Evolutionary conservation across 164 flowering plant genomes (phyloP).

Genomic region (Magnolia changhungtana): DNA sequence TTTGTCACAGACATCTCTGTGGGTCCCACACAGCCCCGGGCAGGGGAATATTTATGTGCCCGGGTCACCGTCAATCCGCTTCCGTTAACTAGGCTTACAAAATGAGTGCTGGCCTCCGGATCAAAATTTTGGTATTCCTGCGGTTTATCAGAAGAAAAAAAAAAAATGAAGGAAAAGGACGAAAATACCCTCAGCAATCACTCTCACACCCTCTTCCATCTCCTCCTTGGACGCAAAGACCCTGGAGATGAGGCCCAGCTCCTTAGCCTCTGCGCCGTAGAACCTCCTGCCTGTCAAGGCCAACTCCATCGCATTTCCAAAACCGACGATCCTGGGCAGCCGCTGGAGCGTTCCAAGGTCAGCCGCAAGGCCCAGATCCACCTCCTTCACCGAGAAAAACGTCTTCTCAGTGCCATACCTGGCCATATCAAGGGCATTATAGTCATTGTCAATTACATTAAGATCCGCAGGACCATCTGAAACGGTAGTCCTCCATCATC

Average conservation of each 20-base stretch:
- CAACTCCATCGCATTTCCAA: constrained; percentile 72
- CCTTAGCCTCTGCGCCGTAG: constrained; percentile 64
- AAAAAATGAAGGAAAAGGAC: not conserved
- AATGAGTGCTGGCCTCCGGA: not conserved
- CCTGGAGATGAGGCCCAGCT: constrained; percentile 65
- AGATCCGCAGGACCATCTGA: too few species aligned
- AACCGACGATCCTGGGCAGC: constrained; percentile 76
- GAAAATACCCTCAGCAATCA: constrained; percentile 61
- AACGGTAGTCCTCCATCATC: too few species aligned
- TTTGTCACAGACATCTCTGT: too few species aligned
- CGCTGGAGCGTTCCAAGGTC: constrained; percentile 93
- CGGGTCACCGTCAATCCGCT: not conserved
- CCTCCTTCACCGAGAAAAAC: constrained; percentile 81
- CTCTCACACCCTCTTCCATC: constrained; percentile 47
- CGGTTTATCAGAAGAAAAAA: not conserved
- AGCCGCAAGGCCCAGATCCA: constrained; percentile 73
- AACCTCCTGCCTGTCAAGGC: constrained; percentile 73
- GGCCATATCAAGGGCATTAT: not conserved
- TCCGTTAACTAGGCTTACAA: not conserved
- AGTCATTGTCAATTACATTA: not conserved
- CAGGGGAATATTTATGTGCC: too few species aligned
- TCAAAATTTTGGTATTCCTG: not conserved
- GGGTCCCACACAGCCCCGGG: too few species aligned
- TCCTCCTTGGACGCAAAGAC: constrained; percentile 49
- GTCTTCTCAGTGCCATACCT: constrained; percentile 61